Evolutionary conservation across 371 early-diverging fungal genomes (phyloP).

Genomic region (Syncephalastrum sp.): DNA sequence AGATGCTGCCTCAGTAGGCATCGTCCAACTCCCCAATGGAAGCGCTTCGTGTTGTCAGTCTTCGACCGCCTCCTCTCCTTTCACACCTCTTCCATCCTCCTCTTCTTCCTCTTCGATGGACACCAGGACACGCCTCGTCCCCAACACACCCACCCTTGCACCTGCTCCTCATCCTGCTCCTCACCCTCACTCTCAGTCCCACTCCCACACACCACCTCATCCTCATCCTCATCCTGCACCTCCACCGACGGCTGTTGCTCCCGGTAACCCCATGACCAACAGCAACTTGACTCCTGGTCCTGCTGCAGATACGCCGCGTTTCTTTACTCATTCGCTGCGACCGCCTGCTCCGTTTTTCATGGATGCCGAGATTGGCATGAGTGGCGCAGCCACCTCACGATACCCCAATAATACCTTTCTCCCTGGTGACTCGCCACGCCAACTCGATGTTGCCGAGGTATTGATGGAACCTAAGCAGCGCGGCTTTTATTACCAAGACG

Average conservation of each 20-base stretch:
- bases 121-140: no score
- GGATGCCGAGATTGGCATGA: background rate
- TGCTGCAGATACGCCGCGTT: no score
- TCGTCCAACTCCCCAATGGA: slow-evolving; percentile 1
- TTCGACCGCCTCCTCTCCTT: slow-evolving; percentile 1
- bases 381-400: slow-evolving; percentile 2
- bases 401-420: no score
- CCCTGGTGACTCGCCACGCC: no score
- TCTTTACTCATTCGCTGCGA: no score
- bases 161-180: background rate
- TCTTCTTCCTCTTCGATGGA: background rate
- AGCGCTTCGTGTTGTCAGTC: slow-evolving; percentile 16
- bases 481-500: slow-evolving; percentile 38
- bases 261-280: background rate
- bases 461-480: slow-evolving; percentile 30
- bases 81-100: background rate
- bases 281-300: no score
- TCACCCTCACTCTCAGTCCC: background rate
- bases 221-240: background rate
- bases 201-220: background rate
- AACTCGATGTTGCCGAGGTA: slow-evolving; percentile 4
- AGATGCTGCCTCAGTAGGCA: slow-evolving; percentile 14
- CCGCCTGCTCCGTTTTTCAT: background rate
- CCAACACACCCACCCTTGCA: background rate
- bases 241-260: background rate